These are phyloP conservation scores for Trichoderma asperelloides DNA, from an alignment of 495 filamentous ascomycete species.

Conservation along the genomic window DNA sequence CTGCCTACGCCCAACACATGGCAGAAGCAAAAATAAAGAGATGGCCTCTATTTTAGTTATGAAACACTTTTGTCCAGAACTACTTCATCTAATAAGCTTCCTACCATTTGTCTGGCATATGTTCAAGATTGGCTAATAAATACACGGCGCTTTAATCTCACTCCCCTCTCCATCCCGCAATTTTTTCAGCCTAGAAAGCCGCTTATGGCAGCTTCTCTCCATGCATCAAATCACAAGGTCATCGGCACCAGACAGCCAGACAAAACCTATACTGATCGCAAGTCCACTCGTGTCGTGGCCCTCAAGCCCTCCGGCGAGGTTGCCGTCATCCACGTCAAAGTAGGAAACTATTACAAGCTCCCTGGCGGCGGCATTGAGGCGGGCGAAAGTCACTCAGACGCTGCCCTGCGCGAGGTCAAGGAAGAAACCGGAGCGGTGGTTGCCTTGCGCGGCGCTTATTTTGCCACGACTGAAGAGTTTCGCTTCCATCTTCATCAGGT, in stretches of 20 bases:
- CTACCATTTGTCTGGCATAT: not conserved
- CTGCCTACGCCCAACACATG: not conserved
- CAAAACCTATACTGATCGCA: constrained; percentile 15
- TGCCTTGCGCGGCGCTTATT: constrained; percentile 10
- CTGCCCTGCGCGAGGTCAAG: constrained; percentile 15
- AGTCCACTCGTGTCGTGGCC: constrained; percentile 15
- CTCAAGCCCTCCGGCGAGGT: constrained; percentile 14
- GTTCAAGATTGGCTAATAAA: not conserved
- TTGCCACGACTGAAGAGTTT: constrained; percentile 20
- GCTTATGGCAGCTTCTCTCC: too few species aligned
- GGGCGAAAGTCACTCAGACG: constrained; percentile 16
- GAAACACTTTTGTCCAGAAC: too few species aligned
- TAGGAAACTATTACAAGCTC: constrained; percentile 21
- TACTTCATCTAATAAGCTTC: not conserved
- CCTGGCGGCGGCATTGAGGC: constrained; percentile 20
- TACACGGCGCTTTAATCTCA: not conserved
- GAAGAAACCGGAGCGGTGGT: constrained; percentile 22
- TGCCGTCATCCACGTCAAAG: constrained; percentile 17
- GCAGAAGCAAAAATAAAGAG: not conserved
- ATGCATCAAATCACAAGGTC: constrained; percentile 7
- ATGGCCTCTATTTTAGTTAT: too few species aligned
- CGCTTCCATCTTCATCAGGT: constrained; percentile 18
- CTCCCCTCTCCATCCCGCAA: not conserved
- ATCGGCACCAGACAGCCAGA: constrained; percentile 15
- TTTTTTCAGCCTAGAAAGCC: not conserved